Evolutionary conservation across 441 rosid genomes (phyloP), one percentile per base, ranked within the genome.

Genomic region (Erysimum cheiri): DNA sequence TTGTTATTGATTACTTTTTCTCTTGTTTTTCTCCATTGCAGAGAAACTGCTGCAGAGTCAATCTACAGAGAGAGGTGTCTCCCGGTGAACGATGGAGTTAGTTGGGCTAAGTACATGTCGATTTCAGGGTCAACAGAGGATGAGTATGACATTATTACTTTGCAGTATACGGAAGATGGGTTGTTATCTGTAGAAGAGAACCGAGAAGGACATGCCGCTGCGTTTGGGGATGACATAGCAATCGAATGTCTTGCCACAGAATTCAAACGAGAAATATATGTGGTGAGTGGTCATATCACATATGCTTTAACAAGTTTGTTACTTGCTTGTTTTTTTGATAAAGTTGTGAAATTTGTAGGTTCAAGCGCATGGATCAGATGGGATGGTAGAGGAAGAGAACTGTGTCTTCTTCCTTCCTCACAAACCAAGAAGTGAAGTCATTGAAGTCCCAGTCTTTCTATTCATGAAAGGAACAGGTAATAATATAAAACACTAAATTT

Each of bases 391-490:
- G 2, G 98, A 94, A 83, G 97, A 94, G n/a, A 85, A 86, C 47
- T 94, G 98, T 71, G 85, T 94, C 65, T 94, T 94, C 89, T 92
- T 94, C 82, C 94, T 94, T 47, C 99, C 98, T 3, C 99, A 94
- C 69, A 86, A 80, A 35, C 99, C 99, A 26, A 83, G 98, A 64
- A 84, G 91, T 50, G 93, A 88, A 77, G 86, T 94, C 60, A 79
- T 77, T 47, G 91, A 82, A 50, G 87, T 87, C 48, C 99, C 98
- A 9, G 75, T 90, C 63, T 94, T 94, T 81, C 79, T 94, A 2
- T 88, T 94, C 77, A 94, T 94, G 98, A 94, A 94, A 83, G 99
- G 99, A 78, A 90, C 99, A 75, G 99, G 98, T 93, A 72, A n/a
- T 3, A 63, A 5, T 17, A 41, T 5, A 13, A 37, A 48, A 15